Conservation (phyloP, 2,329 filamentous ascomycete species). For the Fusarium coffeatum region DNA sequence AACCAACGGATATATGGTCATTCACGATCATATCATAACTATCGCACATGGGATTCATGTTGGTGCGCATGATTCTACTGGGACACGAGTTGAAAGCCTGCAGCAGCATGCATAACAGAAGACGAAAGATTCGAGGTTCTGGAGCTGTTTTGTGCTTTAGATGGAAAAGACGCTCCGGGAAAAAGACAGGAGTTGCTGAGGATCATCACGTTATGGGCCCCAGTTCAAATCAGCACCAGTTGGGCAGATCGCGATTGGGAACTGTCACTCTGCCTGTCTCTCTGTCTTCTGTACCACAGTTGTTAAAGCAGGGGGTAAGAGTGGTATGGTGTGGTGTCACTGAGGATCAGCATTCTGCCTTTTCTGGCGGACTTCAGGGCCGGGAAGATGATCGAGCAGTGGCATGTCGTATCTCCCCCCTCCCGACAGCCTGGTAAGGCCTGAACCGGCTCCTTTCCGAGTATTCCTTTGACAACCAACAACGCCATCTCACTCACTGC, state of each 20-base stretch:
- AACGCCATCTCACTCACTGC: constrained; percentile 22
- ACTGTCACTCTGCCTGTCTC: constrained; percentile 2
- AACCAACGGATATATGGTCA: not conserved
- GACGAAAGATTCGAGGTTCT: not conserved
- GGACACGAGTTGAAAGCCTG: not conserved
- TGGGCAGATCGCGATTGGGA: constrained; percentile 37
- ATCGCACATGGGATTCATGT: not conserved
- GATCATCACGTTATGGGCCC: constrained; percentile 28
- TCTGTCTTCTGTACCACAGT: not conserved
- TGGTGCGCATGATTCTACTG: not conserved
- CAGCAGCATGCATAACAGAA: not conserved
- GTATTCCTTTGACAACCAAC: constrained; percentile 5
- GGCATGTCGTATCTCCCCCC: constrained; percentile 21
- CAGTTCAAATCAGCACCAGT: constrained; percentile 2
- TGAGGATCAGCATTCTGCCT: constrained; percentile 2
- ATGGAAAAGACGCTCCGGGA: not conserved
- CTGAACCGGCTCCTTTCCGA: constrained; percentile 31
- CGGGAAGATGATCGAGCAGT: constrained; percentile 28
- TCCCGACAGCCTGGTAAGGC: constrained; percentile 46
- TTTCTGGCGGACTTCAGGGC: constrained; percentile 22
- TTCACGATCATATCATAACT: constrained; percentile 16
- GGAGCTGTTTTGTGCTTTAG: not conserved
- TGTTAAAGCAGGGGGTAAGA: not conserved
- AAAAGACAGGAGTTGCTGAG: not conserved
- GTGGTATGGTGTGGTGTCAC: constrained; percentile 34